Conservation (phyloP, 352 stramenopile species). For the Pythium myriotylum region DNA sequence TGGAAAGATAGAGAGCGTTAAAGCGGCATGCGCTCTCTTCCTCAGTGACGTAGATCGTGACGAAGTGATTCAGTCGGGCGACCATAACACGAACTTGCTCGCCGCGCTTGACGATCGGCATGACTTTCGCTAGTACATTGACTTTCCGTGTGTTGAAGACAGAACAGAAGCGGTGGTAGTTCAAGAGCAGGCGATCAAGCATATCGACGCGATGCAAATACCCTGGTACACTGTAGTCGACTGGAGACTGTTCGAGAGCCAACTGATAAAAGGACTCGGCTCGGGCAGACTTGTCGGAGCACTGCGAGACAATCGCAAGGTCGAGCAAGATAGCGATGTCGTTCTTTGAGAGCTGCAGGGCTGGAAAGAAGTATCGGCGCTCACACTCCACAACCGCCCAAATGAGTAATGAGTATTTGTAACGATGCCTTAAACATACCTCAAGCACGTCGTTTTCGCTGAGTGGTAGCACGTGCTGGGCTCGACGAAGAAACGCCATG, state of each 20-base stretch:
- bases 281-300: conserved; percentile 36
- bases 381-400: conserved; percentile 41
- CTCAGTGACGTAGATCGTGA: conserved; percentile 40
- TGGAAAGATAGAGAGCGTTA: conserved; percentile 61
- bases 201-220: conserved; percentile 64
- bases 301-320: conserved; percentile 64
- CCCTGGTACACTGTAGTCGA: conserved; percentile 53
- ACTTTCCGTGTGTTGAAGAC: conserved; percentile 61
- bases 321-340: conserved; percentile 56
- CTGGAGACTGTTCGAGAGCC: conserved; percentile 38
- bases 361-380: conserved; percentile 48
- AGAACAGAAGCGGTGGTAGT: conserved; percentile 75
- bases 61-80: conserved; percentile 60
- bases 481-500: conserved; percentile 24
- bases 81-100: conserved; percentile 59
- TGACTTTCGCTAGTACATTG: conserved; percentile 48
- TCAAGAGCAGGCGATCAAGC: conserved; percentile 61
- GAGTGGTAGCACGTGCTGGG: conserved; percentile 12
- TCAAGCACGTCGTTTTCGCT: conserved; percentile 33
- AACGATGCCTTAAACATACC: conserved; percentile 29
- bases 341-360: conserved; percentile 51
- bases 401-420: not conserved
- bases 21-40: conserved; percentile 32
- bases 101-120: conserved; percentile 54
- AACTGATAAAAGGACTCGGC: conserved; percentile 60